Evolutionary conservation across 345 rosid species (phyloP).

Genomic region (Gossypium bickii): DNA sequence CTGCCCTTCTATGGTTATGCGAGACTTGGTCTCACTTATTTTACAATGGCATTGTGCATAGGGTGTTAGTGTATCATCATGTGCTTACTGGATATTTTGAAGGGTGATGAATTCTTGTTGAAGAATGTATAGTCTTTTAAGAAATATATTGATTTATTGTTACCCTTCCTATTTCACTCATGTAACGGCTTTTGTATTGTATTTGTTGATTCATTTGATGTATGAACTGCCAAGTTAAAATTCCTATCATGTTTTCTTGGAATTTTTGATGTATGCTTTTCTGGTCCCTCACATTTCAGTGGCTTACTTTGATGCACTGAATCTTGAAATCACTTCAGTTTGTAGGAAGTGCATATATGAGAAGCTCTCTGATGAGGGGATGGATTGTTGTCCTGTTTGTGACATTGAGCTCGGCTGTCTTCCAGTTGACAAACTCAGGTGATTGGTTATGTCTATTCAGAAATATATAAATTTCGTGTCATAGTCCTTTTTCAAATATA

Average conservation of each 20-base stretch:
- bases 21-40: not conserved
- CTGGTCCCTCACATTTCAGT: not conserved
- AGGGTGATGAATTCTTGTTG: too few species aligned
- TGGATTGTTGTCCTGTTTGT: conserved; percentile 69
- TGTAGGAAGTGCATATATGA: conserved; percentile 74
- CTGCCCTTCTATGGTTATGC: too few species aligned
- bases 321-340: conserved; percentile 36
- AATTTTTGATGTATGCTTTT: not conserved
- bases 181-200: not conserved
- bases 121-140: too few species aligned
- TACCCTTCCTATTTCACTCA: too few species aligned
- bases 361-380: conserved; percentile 64
- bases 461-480: not conserved
- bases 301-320: conserved; percentile 14
- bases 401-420: conserved; percentile 58
- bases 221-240: not conserved
- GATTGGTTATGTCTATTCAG: conserved; percentile 3
- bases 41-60: too few species aligned
- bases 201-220: not conserved
- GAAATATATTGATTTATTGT: too few species aligned
- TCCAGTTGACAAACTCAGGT: conserved; percentile 73
- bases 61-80: too few species aligned
- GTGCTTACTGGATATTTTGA: too few species aligned
- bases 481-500: not conserved
- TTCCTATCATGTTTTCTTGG: not conserved